Percentiles rank a stretch among this genome's conserved stretches.
These are phyloP conservation scores for Lasiosphaeria ovina DNA, from an alignment of 495 filamentous ascomycete species.

Conservation along the genomic window DNA sequence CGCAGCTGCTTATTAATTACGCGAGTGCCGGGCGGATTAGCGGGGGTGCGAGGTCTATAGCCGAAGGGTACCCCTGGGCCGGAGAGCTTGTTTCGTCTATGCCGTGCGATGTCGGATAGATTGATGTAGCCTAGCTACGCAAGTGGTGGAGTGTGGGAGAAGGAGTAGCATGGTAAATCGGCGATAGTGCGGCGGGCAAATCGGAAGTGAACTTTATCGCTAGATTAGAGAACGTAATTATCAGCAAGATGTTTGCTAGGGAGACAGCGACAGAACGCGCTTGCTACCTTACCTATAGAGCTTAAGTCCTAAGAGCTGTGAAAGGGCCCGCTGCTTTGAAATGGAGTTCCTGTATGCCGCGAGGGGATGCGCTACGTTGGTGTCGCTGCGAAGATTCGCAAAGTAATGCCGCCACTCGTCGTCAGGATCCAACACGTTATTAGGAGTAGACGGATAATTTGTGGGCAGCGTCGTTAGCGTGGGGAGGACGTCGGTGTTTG, in stretches of 20 bases:
- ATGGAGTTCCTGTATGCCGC: neutral
- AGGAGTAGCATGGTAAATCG: constrained; percentile 4
- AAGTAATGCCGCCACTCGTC: neutral
- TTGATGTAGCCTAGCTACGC: constrained; percentile 3
- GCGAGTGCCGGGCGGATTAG: neutral
- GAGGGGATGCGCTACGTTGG: neutral
- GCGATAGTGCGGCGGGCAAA: neutral
- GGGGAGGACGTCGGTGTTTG: neutral
- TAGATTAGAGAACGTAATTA: neutral
- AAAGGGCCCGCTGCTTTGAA: neutral
- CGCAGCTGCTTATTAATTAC: neutral
- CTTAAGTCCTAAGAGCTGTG: neutral
- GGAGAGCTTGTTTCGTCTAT: constrained; percentile 5
- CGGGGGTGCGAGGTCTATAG: neutral
- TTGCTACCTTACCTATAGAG: neutral
- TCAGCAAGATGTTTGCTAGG: neutral
- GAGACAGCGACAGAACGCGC: neutral
- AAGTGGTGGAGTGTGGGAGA: neutral
- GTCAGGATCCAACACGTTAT: neutral
- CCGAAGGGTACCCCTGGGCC: neutral
- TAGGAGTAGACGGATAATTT: neutral
- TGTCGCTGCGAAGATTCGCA: neutral
- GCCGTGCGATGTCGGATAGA: neutral
- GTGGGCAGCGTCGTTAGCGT: neutral
- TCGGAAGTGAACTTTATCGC: constrained; percentile 2